phyloP scores from a whole-genome alignment of 805 yeast genomes.

The Wickerhamiella alocasiicola region DNA sequence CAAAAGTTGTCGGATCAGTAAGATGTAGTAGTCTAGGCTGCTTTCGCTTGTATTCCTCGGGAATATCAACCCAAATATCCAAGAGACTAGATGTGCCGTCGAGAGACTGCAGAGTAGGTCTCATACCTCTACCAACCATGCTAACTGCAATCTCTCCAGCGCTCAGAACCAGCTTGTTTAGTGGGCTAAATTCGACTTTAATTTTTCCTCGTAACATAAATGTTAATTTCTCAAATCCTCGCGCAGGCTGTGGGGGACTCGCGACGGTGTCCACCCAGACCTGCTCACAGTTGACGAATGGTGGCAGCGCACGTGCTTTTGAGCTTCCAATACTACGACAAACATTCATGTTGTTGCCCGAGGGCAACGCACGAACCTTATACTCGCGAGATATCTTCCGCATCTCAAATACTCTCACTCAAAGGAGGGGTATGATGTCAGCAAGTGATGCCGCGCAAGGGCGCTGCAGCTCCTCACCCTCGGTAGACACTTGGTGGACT shows the following conservation, averaged over 20 bases:
- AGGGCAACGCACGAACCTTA: neutral
- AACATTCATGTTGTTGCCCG: slow-evolving; percentile 4
- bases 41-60: slow-evolving; percentile 19
- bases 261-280: slow-evolving; percentile 17
- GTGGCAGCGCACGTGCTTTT: slow-evolving; percentile 16
- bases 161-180: slow-evolving; percentile 15
- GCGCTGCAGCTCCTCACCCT: too few relatives aligned
- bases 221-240: slow-evolving; percentile 19
- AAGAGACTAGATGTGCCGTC: slow-evolving; percentile 15
- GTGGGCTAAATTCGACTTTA: slow-evolving; percentile 16
- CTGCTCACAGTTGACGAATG: slow-evolving; percentile 19
- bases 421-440: too few relatives aligned
- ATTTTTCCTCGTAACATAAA: slow-evolving; percentile 15
- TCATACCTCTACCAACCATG: slow-evolving; percentile 21
- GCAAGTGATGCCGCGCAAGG: too few relatives aligned
- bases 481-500: too few relatives aligned
- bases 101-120: slow-evolving; percentile 1
- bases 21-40: too few relatives aligned
- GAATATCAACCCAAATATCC: slow-evolving; percentile 18
- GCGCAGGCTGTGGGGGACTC: slow-evolving; percentile 19
- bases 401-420: too few relatives aligned
- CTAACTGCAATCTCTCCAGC: slow-evolving; percentile 18
- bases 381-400: slow-evolving; percentile 1
- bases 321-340: slow-evolving; percentile 13
- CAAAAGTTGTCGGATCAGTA: too few relatives aligned